phyloP scores from a whole-genome alignment of 2,329 filamentous ascomycete genomes.

The Aspergillus texensis region DNA sequence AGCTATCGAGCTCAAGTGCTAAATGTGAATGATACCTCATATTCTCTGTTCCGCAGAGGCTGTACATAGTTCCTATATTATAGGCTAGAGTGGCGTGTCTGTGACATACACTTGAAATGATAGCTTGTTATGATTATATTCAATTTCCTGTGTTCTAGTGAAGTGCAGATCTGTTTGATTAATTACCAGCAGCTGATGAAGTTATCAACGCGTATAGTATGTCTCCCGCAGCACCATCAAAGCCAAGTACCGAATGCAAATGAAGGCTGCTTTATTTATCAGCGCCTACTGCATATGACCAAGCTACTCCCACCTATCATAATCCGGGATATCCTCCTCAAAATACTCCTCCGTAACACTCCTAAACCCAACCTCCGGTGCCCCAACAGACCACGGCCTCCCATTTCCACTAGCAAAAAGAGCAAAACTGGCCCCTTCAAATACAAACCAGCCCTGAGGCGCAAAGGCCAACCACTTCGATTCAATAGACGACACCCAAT shows the following conservation, averaged over 20 bases:
- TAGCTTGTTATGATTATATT: neutral
- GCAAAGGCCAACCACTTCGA: neutral
- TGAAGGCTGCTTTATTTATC: rapidly evolving
- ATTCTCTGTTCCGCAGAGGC: neutral
- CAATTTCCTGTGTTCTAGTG: neutral
- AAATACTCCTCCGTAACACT: conserved; percentile 6
- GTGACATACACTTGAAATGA: neutral
- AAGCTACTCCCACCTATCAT: neutral
- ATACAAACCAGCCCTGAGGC: neutral
- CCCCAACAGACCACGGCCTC: conserved; percentile 6
- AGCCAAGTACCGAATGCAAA: neutral
- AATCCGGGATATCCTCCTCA: conserved; percentile 3
- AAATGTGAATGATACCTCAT: neutral
- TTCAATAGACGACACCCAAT: neutral
- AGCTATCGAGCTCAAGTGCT: conserved; percentile 3
- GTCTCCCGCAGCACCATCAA: neutral
- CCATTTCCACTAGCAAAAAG: conserved; percentile 12
- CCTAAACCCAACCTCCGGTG: conserved; percentile 6
- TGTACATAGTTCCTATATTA: neutral
- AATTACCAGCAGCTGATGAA: neutral
- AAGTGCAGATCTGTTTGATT: neutral
- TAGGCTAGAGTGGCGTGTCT: neutral
- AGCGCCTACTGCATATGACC: rapidly evolving
- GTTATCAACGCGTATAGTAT: neutral
- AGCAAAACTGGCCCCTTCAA: conserved; percentile 5